Base-by-base conservation (phyloP, 2,329 filamentous ascomycete genomes). In the Sclerotinia nivalis region DNA sequence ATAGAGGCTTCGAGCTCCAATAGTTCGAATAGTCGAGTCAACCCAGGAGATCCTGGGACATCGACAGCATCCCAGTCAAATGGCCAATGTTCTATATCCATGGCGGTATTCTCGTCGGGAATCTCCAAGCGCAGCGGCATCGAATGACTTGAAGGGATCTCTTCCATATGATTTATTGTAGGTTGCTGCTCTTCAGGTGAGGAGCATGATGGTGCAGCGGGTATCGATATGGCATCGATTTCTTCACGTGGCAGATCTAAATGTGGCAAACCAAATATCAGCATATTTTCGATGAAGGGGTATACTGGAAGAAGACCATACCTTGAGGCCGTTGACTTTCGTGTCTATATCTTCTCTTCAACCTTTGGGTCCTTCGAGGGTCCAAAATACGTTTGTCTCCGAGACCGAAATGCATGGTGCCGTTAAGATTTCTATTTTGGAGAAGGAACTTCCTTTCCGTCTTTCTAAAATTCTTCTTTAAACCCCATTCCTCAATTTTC, bases 391-490 rank as follows among this genome's bases (percentile, higher is more conserved):
- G 55, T 25, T 50, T 47, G 25, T 68, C 28, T 10, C 10, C 54
- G 22, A 28, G 13, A 60, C 5, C 2, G 20, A 25, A 9, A 10
- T 34, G 6, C n/a, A 4, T 2, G 2, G 2, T 45, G 22, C 15
- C 43, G 15, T 8, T 20, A 2, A 10, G 18, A 3, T 28, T 37
- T 1, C 22, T 4, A 25, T 60, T 40, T 40, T 65, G n/a, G n/a
- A 65, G 13, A 65, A 54, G 45, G 4, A 37, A 7, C 22, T 40
- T 31, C 18, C 54, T 58, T 28, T 68, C 54, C 2, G 54, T 12
- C n/a, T 40, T 60, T 13, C 55, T 68, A 4, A 69, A 20, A 31
- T 69, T 69, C 10, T 68, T 68, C 49, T 47, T 61, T 18, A 69
- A 54, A 15, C 47, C 58, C 66, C 45, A 69, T 18, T 69, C 66